phyloP scores from a whole-genome alignment of 2,329 filamentous ascomycete genomes.

The Rosellinia necatrix region DNA sequence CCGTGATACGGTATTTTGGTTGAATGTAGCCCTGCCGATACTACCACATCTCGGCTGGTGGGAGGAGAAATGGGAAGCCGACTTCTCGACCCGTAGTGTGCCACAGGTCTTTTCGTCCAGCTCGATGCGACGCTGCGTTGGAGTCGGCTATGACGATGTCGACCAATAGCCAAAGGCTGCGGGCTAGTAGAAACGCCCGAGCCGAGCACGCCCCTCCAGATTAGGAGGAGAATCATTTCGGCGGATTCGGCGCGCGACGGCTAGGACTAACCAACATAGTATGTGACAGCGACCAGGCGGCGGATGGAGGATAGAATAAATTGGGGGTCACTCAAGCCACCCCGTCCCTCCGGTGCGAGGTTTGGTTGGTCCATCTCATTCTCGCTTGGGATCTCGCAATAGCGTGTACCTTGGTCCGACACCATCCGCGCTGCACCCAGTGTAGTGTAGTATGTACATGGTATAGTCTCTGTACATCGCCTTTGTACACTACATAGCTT shows the following conservation, averaged over 20 bases:
- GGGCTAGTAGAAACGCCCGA: too few species aligned
- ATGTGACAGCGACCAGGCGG: too few species aligned
- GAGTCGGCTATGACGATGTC: neutral
- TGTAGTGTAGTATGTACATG: too few species aligned
- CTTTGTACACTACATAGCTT: too few species aligned
- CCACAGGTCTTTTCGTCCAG: constrained; percentile 10
- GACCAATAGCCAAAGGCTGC: constrained; percentile 2
- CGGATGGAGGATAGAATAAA: too few species aligned
- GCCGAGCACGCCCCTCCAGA: constrained; percentile 9
- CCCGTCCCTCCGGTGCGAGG: too few species aligned
- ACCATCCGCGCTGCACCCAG: too few species aligned
- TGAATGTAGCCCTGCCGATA: neutral
- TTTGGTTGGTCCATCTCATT: too few species aligned
- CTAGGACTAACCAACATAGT: constrained; percentile 1
- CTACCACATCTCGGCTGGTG: constrained; percentile 6
- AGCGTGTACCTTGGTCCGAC: too few species aligned
- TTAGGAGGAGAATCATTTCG: neutral
- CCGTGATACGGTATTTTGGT: constrained; percentile 14
- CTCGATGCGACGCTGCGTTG: constrained; percentile 19
- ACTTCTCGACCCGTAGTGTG: neutral
- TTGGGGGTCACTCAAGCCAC: too few species aligned
- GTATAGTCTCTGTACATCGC: too few species aligned
- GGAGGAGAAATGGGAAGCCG: neutral
- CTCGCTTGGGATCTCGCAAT: too few species aligned
- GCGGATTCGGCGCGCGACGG: neutral